Conservation (phyloP, 768 basidiomycete species). For the Tulasnella sp. region DNA sequence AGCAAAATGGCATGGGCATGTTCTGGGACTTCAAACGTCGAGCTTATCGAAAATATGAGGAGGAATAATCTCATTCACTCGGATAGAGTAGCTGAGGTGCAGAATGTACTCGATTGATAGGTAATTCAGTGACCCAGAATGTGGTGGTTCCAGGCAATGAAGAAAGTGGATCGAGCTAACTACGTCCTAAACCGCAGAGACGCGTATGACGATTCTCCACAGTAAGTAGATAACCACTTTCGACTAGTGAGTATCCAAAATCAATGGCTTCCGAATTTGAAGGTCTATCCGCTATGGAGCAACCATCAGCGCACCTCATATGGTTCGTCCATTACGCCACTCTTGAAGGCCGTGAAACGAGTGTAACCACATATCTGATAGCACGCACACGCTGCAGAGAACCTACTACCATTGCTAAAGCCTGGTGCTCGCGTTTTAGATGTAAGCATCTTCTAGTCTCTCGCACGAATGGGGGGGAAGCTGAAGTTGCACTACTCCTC, state of each 20-base stretch:
- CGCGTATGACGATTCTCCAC: constrained; percentile 73
- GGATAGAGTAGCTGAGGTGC: constrained; percentile 44
- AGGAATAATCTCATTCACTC: constrained; percentile 42
- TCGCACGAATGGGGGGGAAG: no score
- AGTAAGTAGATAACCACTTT: constrained; percentile 30
- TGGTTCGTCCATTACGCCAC: constrained; percentile 37
- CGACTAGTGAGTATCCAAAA: neutral
- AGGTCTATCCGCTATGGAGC: constrained; percentile 71
- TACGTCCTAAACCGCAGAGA: constrained; percentile 38
- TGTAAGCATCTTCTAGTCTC: no score
- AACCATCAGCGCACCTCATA: constrained; percentile 94
- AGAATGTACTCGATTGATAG: constrained; percentile 19
- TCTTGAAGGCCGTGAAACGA: neutral
- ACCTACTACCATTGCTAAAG: constrained; percentile 56
- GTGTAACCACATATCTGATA: constrained; percentile 21
- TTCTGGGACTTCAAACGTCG: constrained; percentile 51
- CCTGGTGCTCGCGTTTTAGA: constrained; percentile 72
- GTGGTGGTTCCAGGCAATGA: constrained; percentile 45
- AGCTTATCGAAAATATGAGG: constrained; percentile 59
- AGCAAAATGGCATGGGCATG: constrained; percentile 73
- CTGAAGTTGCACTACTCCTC: no score
- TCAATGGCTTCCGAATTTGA: neutral
- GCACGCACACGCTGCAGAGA: constrained; percentile 79
- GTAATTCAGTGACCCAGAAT: neutral
- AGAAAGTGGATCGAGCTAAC: constrained; percentile 51